Evolutionary conservation across 2,329 filamentous ascomycete genomes (phyloP).

Genomic region (Arthroderma sp.): DNA sequence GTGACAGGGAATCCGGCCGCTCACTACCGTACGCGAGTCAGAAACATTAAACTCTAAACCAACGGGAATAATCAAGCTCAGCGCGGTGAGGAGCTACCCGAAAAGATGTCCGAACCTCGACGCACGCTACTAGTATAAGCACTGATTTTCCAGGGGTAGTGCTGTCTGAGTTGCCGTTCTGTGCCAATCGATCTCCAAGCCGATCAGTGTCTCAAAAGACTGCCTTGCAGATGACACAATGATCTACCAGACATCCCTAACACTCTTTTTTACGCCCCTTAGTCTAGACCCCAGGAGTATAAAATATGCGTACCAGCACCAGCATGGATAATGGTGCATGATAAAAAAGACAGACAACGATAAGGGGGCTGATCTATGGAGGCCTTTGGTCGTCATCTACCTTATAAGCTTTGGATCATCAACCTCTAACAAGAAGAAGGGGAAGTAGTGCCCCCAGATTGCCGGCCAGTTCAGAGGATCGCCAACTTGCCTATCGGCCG

Average conservation of each 20-base stretch:
- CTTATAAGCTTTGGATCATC: background rate
- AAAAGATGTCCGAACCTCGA: background rate
- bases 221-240: background rate
- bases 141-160: background rate
- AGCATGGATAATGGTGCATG: background rate
- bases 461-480: background rate
- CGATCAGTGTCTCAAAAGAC: background rate
- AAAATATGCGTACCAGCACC: background rate
- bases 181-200: background rate
- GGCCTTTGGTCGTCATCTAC: background rate
- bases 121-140: background rate
- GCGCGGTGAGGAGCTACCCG: background rate
- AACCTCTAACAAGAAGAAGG: background rate
- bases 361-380: slow-evolving; percentile 1
- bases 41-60: background rate
- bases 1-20: background rate
- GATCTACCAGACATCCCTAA: background rate
- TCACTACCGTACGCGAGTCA: background rate
- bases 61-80: background rate
- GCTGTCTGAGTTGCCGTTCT: background rate
- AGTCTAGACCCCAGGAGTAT: background rate
- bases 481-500: background rate
- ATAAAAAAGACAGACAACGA: background rate
- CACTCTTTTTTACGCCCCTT: background rate
- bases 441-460: background rate